phyloP scores from a whole-genome alignment of 371 early-diverging fungal species.

The Mucor mucedo region DNA sequence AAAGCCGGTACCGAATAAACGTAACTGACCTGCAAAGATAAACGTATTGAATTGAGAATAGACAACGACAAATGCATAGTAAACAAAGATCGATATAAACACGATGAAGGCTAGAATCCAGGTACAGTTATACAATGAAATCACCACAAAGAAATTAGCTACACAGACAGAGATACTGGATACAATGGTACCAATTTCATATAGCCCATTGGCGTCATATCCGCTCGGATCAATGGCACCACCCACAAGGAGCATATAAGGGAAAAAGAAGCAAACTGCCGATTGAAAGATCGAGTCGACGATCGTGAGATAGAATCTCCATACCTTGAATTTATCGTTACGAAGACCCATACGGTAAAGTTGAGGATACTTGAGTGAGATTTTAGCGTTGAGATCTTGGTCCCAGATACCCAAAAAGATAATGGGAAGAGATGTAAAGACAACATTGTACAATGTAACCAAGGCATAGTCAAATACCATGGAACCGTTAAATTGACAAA shows the following conservation, averaged over 20 bases:
- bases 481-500: slow-evolving; percentile 64
- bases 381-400: slow-evolving; percentile 81
- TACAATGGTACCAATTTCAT: slow-evolving; percentile 81
- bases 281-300: slow-evolving; percentile 91
- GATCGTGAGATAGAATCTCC: slow-evolving; percentile 85
- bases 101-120: slow-evolving; percentile 71
- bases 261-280: slow-evolving; percentile 80
- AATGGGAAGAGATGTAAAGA: slow-evolving; percentile 78
- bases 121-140: slow-evolving; percentile 80
- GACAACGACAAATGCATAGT: slow-evolving; percentile 53
- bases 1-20: slow-evolving; percentile 49
- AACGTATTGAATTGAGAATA: slow-evolving; percentile 54
- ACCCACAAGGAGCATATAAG: slow-evolving; percentile 59
- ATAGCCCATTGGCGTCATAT: slow-evolving; percentile 63
- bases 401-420: slow-evolving; percentile 81
- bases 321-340: slow-evolving; percentile 81
- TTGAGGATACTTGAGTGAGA: slow-evolving; percentile 80
- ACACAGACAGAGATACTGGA: slow-evolving; percentile 77
- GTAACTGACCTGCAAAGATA: slow-evolving; percentile 50
- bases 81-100: slow-evolving; percentile 55
- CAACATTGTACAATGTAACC: slow-evolving; percentile 76
- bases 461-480: slow-evolving; percentile 84
- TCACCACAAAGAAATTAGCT: slow-evolving; percentile 82
- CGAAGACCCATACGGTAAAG: slow-evolving; percentile 87
- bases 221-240: slow-evolving; percentile 60